These are phyloP conservation scores for Plasmodium vivax DNA, from an alignment of 169 alveolate species.

Conservation along the genomic window DNA sequence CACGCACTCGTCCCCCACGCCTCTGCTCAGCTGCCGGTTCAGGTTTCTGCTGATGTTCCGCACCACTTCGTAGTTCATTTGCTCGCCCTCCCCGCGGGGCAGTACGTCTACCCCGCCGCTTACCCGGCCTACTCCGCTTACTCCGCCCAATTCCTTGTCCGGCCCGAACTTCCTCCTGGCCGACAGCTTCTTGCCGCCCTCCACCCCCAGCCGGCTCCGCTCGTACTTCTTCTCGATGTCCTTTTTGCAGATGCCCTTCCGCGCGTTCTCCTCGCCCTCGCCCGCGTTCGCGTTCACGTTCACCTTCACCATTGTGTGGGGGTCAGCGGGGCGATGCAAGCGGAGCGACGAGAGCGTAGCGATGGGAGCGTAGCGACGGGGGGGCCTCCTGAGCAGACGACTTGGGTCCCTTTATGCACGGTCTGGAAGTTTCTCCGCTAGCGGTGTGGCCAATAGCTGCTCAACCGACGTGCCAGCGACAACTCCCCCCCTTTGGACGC, in stretches of 20 bases:
- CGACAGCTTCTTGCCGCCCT: not conserved
- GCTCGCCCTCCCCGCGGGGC: not conserved
- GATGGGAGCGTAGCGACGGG: not conserved
- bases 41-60: constrained; percentile 20
- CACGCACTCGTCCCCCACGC: constrained; percentile 53
- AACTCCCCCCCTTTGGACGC: not conserved
- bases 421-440: not conserved
- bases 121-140: not conserved
- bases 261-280: not conserved
- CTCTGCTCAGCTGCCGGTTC: constrained; percentile 57
- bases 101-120: not conserved
- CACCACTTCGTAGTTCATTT: constrained; percentile 25
- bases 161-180: not conserved
- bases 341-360: not conserved
- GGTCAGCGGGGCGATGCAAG: not conserved
- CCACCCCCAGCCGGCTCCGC: not conserved
- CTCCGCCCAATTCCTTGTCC: not conserved
- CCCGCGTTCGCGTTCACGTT: not conserved
- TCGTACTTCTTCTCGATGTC: constrained; percentile 52
- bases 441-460: not conserved
- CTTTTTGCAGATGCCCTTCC: constrained; percentile 17
- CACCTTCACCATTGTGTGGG: constrained; percentile 24
- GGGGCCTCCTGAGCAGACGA: not conserved
- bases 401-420: not conserved
- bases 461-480: not conserved